phyloP scores from a whole-genome alignment of 1,139 yeast genomes.

The Pichia sp. region DNA sequence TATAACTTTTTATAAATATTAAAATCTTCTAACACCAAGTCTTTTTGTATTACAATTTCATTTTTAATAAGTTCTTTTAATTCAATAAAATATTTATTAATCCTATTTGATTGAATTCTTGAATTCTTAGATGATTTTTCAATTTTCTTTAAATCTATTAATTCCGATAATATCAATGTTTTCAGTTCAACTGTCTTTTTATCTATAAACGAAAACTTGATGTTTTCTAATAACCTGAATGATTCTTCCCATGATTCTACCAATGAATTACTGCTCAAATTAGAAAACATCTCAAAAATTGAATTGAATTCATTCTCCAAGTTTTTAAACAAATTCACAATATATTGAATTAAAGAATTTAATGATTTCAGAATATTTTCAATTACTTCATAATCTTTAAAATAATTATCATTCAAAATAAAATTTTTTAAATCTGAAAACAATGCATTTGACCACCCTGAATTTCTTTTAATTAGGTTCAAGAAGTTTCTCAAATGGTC shows the following conservation, averaged over 20 bases:
- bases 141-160: slow-evolving; percentile 28
- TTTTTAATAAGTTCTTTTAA: slow-evolving; percentile 28
- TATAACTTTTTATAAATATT: slow-evolving; percentile 21
- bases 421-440: slow-evolving; percentile 37
- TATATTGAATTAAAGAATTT: slow-evolving; percentile 52
- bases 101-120: slow-evolving; percentile 19
- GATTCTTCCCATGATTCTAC: slow-evolving; percentile 43
- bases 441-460: slow-evolving; percentile 49
- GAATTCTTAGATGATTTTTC: slow-evolving; percentile 27
- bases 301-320: slow-evolving; percentile 45
- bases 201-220: slow-evolving; percentile 31
- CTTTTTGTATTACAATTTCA: slow-evolving; percentile 22
- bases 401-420: slow-evolving; percentile 13
- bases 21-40: slow-evolving; percentile 21
- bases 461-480: slow-evolving; percentile 38
- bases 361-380: slow-evolving; percentile 43
- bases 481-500: slow-evolving; percentile 25
- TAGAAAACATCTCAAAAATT: slow-evolving; percentile 41
- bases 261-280: slow-evolving; percentile 43
- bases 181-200: slow-evolving; percentile 17
- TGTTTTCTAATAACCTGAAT: slow-evolving; percentile 35
- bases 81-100: slow-evolving; percentile 25
- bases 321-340: slow-evolving; percentile 37
- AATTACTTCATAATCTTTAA: slow-evolving; percentile 25
- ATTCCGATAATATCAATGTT: slow-evolving; percentile 22